A percentile compares a stretch with the other conserved stretches of the same genome.
phyloP scores from a whole-genome alignment of 1,284 basidiomycete species.

The Puccinia polysora region DNA sequence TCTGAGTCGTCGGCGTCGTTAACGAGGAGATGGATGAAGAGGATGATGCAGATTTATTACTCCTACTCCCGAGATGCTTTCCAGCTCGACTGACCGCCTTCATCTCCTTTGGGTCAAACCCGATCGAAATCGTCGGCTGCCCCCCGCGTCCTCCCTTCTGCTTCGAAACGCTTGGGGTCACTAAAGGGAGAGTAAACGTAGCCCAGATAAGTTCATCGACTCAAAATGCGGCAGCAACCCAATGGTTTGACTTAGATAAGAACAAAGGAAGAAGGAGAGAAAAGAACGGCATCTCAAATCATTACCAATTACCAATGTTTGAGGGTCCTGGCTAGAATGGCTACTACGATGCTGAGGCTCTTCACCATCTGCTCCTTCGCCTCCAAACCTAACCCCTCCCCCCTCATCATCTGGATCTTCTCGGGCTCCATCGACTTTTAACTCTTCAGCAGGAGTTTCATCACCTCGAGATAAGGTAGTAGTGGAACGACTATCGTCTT shows the following conservation, averaged over 20 bases:
- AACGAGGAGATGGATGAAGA: too few species aligned
- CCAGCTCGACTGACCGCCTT: too few species aligned
- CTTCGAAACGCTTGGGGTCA: neutral
- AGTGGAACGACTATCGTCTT: neutral
- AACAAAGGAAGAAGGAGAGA: neutral
- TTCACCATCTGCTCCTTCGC: neutral
- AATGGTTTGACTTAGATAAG: neutral
- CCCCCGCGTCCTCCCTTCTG: neutral
- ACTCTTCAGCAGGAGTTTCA: neutral
- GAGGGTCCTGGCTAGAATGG: neutral
- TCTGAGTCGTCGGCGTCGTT: too few species aligned
- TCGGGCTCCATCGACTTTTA: neutral
- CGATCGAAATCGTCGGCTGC: conserved; percentile 18
- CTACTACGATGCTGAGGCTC: neutral
- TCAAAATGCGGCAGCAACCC: too few species aligned
- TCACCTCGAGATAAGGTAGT: neutral
- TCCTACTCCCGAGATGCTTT: too few species aligned
- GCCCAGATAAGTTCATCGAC: neutral
- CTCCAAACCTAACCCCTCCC: neutral
- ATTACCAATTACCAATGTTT: neutral
- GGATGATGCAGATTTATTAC: too few species aligned
- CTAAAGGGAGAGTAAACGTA: neutral
- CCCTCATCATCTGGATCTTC: too few species aligned
- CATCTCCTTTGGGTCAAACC: conserved; percentile 19
- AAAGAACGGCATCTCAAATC: neutral